Evolutionary conservation across 495 filamentous ascomycete species (phyloP).

Genomic region (Penicillium herquei): DNA sequence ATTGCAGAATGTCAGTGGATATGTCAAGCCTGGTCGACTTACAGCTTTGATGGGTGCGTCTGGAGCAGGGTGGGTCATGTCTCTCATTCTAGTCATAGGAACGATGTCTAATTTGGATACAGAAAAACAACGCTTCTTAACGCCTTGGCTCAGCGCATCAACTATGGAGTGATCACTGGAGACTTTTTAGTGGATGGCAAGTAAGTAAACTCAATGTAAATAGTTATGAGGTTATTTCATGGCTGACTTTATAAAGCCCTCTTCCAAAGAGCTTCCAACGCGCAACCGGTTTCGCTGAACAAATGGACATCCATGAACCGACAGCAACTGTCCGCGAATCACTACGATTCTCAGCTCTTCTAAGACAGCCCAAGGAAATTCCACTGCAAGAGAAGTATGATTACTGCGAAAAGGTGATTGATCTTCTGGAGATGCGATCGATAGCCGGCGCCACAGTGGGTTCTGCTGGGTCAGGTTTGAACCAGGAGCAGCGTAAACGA

Average conservation of each 20-base stretch:
- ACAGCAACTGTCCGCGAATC: conserved; percentile 63
- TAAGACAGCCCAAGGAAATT: conserved; percentile 57
- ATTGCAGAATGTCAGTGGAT: conserved; percentile 64
- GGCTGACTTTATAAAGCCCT: conserved; percentile 19
- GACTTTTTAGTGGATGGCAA: conserved; percentile 55
- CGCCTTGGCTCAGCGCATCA: conserved; percentile 53
- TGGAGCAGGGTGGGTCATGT: conserved; percentile 53
- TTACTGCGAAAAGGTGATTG: conserved; percentile 60
- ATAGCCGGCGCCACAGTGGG: conserved; percentile 59
- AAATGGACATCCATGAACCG: conserved; percentile 62
- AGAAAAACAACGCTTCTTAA: conserved; percentile 58
- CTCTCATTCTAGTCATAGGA: not conserved
- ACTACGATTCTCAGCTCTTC: conserved; percentile 56
- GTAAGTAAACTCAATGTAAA: conserved; percentile 16
- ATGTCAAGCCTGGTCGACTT: conserved; percentile 67
- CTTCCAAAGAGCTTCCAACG: conserved; percentile 49
- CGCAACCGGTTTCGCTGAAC: conserved; percentile 60
- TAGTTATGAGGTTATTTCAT: not conserved
- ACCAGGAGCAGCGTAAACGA: conserved; percentile 61
- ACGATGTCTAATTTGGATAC: not conserved
- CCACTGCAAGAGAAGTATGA: conserved; percentile 60
- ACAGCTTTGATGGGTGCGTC: conserved; percentile 69
- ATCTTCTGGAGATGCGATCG: conserved; percentile 58
- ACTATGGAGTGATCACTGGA: conserved; percentile 52
- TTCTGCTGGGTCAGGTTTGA: conserved; percentile 50